Evolutionary conservation across 2,329 filamentous ascomycete species (phyloP).

Genomic region (Ophiostoma angusticollis): DNA sequence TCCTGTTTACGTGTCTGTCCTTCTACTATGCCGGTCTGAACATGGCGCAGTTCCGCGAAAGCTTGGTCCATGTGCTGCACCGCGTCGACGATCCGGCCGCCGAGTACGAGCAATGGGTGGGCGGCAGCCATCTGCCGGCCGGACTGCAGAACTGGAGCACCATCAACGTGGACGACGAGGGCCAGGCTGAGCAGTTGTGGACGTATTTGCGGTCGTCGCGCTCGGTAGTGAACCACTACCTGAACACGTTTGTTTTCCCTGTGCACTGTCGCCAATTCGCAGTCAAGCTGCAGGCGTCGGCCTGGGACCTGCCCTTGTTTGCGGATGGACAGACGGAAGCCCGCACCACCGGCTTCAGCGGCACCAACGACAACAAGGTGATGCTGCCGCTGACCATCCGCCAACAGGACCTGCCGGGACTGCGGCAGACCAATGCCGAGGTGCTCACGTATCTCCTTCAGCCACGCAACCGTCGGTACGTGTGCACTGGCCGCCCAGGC

Average conservation of each 20-base stretch:
- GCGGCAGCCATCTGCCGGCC: slow-evolving; percentile 26
- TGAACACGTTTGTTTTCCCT: slow-evolving; percentile 54
- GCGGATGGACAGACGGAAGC: slow-evolving; percentile 9
- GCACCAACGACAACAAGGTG: slow-evolving; percentile 52
- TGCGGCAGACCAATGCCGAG: slow-evolving; percentile 49
- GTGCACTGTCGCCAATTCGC: slow-evolving; percentile 51
- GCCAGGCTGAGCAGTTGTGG: slow-evolving; percentile 39
- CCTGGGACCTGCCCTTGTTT: slow-evolving; percentile 52
- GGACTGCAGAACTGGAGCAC: slow-evolving; percentile 37
- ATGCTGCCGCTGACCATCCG: slow-evolving; percentile 48
- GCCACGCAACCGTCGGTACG: slow-evolving; percentile 35
- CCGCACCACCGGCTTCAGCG: slow-evolving; percentile 55
- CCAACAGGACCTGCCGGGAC: slow-evolving; percentile 44
- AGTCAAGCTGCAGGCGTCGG: slow-evolving; percentile 49
- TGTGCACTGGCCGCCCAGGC: slow-evolving; percentile 19
- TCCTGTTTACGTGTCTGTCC: slow-evolving; percentile 50
- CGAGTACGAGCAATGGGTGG: slow-evolving; percentile 40
- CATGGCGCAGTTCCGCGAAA: slow-evolving; percentile 33
- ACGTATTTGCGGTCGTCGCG: slow-evolving; percentile 33
- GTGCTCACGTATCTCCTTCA: slow-evolving; percentile 47
- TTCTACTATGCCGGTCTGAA: slow-evolving; percentile 53
- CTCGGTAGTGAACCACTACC: slow-evolving; percentile 43
- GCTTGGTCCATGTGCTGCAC: slow-evolving; percentile 36
- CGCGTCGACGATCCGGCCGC: slow-evolving; percentile 40
- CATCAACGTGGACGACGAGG: slow-evolving; percentile 46